Percentiles rank a stretch among this genome's conserved stretches.
phyloP scores from a whole-genome alignment of 768 basidiomycete species.

The Exsudoporus frostii region DNA sequence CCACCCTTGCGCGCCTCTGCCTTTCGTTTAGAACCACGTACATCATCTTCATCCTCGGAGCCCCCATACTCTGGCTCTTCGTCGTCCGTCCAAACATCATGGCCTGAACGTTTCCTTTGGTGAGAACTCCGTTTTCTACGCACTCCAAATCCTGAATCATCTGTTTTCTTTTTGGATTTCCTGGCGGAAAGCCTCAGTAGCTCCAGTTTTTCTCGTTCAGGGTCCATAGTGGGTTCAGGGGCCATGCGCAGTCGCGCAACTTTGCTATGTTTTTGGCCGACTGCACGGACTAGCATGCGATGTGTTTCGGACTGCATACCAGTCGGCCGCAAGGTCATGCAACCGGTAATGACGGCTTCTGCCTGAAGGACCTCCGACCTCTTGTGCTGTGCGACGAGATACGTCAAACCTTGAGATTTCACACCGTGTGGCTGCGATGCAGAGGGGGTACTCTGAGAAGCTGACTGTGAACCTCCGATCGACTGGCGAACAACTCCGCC shows the following conservation, averaged over 20 bases:
- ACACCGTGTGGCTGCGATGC: slow-evolving; percentile 36
- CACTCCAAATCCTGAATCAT: slow-evolving; percentile 47
- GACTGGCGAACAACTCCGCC: slow-evolving; percentile 60
- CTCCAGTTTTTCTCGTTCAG: slow-evolving; percentile 71
- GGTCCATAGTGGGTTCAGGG: slow-evolving; percentile 73
- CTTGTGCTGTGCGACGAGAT: slow-evolving; percentile 88
- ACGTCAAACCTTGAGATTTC: slow-evolving; percentile 76
- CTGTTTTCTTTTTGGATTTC: slow-evolving; percentile 59
- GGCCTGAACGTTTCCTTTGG: slow-evolving; percentile 36
- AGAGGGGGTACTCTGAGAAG: slow-evolving; percentile 39
- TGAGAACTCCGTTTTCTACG: slow-evolving; percentile 48
- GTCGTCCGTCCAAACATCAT: slow-evolving; percentile 66
- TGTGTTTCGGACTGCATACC: slow-evolving; percentile 91
- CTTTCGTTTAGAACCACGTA: slow-evolving; percentile 43
- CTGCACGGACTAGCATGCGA: slow-evolving; percentile 81
- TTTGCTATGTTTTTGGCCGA: slow-evolving; percentile 82
- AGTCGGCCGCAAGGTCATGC: slow-evolving; percentile 80
- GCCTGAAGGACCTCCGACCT: slow-evolving; percentile 83
- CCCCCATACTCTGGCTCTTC: slow-evolving; percentile 57
- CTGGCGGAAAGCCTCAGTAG: slow-evolving; percentile 59
- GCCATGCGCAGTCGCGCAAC: slow-evolving; percentile 76
- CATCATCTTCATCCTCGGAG: slow-evolving; percentile 60
- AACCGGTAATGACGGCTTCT: slow-evolving; percentile 78
- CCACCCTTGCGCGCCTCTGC: slow-evolving; percentile 48
- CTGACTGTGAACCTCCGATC: slow-evolving; percentile 44